Conservation (phyloP, 2,329 filamentous ascomycete genomes). For the Colletotrichum truncatum region DNA sequence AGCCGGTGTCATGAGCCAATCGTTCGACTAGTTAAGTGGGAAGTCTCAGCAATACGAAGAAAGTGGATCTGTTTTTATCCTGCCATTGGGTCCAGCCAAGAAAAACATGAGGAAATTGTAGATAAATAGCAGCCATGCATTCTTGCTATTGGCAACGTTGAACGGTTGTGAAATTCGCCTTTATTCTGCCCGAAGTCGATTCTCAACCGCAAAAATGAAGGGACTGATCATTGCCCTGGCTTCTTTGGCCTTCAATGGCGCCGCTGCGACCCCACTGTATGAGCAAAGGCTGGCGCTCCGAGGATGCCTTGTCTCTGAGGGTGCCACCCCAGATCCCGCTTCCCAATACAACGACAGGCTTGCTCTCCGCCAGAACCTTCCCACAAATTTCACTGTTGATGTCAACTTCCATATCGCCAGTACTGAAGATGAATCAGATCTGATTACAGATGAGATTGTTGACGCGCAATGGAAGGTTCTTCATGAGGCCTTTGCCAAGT, state of each 20-base stretch:
- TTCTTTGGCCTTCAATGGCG: conserved; percentile 6
- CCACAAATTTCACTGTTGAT: conserved; percentile 34
- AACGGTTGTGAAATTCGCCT: neutral
- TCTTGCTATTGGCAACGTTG: neutral
- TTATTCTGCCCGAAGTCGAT: neutral
- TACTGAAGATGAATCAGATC: conserved; percentile 33
- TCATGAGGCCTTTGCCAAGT: conserved; percentile 30
- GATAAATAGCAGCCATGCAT: neutral
- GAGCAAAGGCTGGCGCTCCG: neutral
- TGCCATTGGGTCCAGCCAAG: conserved; percentile 2
- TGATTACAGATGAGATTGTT: conserved; percentile 30
- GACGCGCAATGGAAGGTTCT: conserved; percentile 34
- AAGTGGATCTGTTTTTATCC: conserved; percentile 1
- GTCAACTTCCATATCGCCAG: conserved; percentile 38
- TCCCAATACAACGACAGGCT: neutral
- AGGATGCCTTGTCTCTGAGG: conserved; percentile 25
- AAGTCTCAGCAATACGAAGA: conserved; percentile 16
- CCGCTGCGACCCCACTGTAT: neutral
- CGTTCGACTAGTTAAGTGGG: neutral
- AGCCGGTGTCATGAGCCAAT: conserved; percentile 10
- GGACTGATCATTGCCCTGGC: conserved; percentile 3
- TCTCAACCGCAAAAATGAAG: conserved; percentile 1
- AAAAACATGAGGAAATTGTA: neutral
- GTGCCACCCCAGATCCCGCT: neutral
- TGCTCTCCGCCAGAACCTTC: conserved; percentile 22